Evolutionary conservation across 139 green algal species (phyloP).

Genomic region (Chlorella sp.): DNA sequence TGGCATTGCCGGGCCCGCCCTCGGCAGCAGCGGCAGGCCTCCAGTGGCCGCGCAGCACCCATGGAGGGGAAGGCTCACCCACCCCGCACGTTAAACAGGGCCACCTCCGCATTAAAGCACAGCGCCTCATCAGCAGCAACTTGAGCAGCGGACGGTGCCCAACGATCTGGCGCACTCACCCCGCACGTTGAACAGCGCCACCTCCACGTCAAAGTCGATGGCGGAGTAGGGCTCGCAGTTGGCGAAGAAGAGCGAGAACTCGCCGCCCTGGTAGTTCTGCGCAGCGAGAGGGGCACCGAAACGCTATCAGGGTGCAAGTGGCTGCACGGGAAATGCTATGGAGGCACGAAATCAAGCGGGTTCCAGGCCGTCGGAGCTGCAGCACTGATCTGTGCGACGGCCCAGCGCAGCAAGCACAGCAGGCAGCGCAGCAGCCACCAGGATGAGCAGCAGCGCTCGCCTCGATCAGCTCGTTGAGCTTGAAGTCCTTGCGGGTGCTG

Average conservation of each 20-base stretch:
- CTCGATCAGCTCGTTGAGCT: neutral
- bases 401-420: neutral
- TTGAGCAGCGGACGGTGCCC: too few relatives aligned
- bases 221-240: slow-evolving; percentile 83
- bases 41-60: too few relatives aligned
- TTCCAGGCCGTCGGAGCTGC: too few relatives aligned
- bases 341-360: too few relatives aligned
- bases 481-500: slow-evolving; percentile 19
- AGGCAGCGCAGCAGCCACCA: neutral
- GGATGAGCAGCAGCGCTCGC: neutral
- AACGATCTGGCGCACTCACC: too few relatives aligned
- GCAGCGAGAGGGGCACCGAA: neutral
- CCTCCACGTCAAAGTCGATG: slow-evolving; percentile 75
- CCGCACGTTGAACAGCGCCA: slow-evolving; percentile 85
- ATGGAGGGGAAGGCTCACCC: too few relatives aligned
- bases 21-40: too few relatives aligned
- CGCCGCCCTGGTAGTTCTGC: slow-evolving; percentile 52
- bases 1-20: too few relatives aligned
- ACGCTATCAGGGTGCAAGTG: too few relatives aligned
- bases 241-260: slow-evolving; percentile 90
- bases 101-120: slow-evolving; percentile 69
- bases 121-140: too few relatives aligned
- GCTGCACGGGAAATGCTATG: too few relatives aligned
- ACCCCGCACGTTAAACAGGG: slow-evolving; percentile 81
- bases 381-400: too few relatives aligned